phyloP scores from a whole-genome alignment of 1,284 basidiomycete genomes.

The Malassezia slooffiae region DNA sequence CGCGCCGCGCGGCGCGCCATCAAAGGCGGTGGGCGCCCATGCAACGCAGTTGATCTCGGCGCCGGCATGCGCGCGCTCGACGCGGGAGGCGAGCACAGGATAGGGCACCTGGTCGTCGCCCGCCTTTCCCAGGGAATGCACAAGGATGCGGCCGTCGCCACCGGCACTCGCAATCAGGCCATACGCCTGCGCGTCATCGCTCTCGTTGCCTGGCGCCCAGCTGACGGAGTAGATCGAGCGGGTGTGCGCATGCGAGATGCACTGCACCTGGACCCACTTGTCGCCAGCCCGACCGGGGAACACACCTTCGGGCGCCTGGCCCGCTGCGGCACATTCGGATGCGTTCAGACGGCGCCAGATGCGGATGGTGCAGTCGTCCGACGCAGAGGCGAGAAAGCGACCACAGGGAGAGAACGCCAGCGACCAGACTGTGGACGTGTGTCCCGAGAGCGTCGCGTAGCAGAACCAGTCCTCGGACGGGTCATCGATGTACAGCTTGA shows the following conservation, averaged over 20 bases:
- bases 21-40: constrained; percentile 54
- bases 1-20: constrained; percentile 44
- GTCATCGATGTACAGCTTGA: constrained; percentile 88
- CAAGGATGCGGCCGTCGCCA: constrained; percentile 63
- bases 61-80: constrained; percentile 58
- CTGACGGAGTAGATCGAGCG: constrained; percentile 67
- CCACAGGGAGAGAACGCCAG: constrained; percentile 68
- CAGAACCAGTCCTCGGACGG: constrained; percentile 90
- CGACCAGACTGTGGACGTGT: constrained; percentile 76
- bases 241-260: constrained; percentile 52
- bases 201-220: constrained; percentile 52
- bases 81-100: constrained; percentile 18
- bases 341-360: constrained; percentile 49
- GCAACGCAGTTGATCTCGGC: constrained; percentile 65
- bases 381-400: constrained; percentile 66
- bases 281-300: constrained; percentile 41
- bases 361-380: constrained; percentile 62
- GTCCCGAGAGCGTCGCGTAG: constrained; percentile 67
- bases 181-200: constrained; percentile 42
- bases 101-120: no score
- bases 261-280: constrained; percentile 44
- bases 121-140: constrained; percentile 57
- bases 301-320: constrained; percentile 27
- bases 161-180: constrained; percentile 67
- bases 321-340: constrained; percentile 36